Base-by-base conservation (phyloP, 2,329 filamentous ascomycete genomes). In the Xylariaceae sp. region DNA sequence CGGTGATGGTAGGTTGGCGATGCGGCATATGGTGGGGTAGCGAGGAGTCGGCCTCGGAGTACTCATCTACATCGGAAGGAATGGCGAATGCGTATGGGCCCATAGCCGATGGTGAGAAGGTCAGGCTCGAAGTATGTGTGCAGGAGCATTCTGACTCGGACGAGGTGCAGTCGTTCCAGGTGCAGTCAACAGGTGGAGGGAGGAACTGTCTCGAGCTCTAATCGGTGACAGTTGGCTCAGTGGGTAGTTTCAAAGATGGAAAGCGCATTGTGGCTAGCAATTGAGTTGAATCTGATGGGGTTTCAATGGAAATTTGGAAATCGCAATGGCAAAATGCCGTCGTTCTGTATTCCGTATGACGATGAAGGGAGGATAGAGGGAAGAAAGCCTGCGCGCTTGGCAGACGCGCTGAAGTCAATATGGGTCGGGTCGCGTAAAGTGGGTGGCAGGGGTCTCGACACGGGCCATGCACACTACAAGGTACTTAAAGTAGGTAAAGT, bases 191-290 rank as follows among this genome's bases (percentile, higher is more conserved):
- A n/a, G 6, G 6, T 41, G 41, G 33, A 31, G 41, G 38, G 34
- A 47, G 40, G 39, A 41, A 45, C 47, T 39, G 49, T 24, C 42
- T 44, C 49, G 45, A 41, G 32, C 34, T 51, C 47, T 52, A 57
- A 22, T 52, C 42, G 46, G n/a, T n/a, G n/a, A n/a, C 46, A 48
- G 49, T 40, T 39, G 37, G 46, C 24, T 43, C 38, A 22, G 44
- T 43, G 33, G 45, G 47, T 17, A 47, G 30, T 38, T 48, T 48
- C 42, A 50, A 44, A 19, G 41, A 39, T 37, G 42, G 43, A 47
- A 44, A 33, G 38, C 54, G 52, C 54, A 54, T 55, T 42, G 48
- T 50, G 49, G 16, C 6, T 6, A 26, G 6, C 22, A 26, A 26
- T 6, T 11, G 22, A 11, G 11, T 6, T 26, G 22, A 11, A 6